Conservation (phyloP, 441 rosid species). For the Adansonia grandidieri region DNA sequence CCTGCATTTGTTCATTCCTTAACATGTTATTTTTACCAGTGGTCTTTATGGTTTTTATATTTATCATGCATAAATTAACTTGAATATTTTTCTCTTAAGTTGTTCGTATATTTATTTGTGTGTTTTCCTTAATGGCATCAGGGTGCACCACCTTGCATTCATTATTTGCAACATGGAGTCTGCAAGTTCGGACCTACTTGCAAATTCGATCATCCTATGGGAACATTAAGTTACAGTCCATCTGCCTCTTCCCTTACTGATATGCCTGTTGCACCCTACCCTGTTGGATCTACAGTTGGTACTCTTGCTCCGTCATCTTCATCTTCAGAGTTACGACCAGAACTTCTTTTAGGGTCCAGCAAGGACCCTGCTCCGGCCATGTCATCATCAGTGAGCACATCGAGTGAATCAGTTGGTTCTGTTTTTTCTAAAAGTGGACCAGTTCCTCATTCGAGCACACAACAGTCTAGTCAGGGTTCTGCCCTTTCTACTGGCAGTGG, state of each 20-base stretch:
- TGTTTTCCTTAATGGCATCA: constrained; percentile 34
- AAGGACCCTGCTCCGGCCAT: constrained; percentile 50
- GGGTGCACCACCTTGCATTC: constrained; percentile 80
- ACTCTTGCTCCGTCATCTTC: constrained; percentile 83
- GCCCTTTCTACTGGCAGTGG: constrained; percentile 46
- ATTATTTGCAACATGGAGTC: constrained; percentile 72
- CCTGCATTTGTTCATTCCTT: not conserved
- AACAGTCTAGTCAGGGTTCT: constrained; percentile 56
- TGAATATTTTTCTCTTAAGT: not conserved
- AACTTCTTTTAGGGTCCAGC: constrained; percentile 54
- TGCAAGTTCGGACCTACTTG: constrained; percentile 94
- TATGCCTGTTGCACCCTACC: constrained; percentile 88
- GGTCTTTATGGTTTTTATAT: not conserved
- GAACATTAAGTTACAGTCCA: constrained; percentile 81
- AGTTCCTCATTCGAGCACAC: constrained; percentile 42
- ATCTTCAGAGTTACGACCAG: constrained; percentile 68
- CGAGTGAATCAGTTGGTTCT: constrained; percentile 57
- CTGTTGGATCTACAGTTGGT: constrained; percentile 76
- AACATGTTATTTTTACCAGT: not conserved
- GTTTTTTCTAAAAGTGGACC: constrained; percentile 47
- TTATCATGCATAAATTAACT: not conserved
- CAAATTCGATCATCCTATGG: constrained; percentile 83
- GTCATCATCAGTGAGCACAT: constrained; percentile 47
- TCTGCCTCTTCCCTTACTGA: constrained; percentile 92
- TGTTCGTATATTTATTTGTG: not conserved